A percentile compares a stretch with the other conserved stretches of the same genome.
phyloP scores from a whole-genome alignment of 139 green algal genomes.

The Chlamydomonas sphaeroides region DNA sequence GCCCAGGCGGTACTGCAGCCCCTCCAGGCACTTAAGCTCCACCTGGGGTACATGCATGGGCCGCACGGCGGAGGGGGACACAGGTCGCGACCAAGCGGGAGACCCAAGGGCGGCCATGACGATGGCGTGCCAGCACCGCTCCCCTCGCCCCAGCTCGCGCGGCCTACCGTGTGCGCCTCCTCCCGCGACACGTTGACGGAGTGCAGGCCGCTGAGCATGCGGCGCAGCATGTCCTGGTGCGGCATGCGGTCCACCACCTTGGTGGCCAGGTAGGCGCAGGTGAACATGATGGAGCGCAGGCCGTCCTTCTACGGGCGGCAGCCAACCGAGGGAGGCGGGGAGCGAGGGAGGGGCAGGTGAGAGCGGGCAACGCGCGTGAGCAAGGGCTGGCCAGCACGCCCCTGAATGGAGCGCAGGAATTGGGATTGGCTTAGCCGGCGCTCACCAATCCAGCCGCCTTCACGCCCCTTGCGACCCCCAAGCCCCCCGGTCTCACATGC shows the following conservation, averaged over 20 bases:
- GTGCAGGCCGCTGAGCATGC: constrained; percentile 50
- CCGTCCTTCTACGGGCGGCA: constrained; percentile 48
- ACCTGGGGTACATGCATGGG: constrained; percentile 32
- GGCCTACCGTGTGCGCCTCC: constrained; percentile 40
- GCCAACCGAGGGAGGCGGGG: constrained; percentile 18
- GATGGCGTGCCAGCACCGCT: too few species aligned
- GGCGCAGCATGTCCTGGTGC: constrained; percentile 52
- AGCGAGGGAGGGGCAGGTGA: too few species aligned
- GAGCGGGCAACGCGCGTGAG: too few species aligned
- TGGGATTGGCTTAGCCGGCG: too few species aligned
- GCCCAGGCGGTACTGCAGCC: constrained; percentile 54
- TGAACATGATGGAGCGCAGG: constrained; percentile 58
- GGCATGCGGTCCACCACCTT: constrained; percentile 57
- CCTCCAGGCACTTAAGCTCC: constrained; percentile 57
- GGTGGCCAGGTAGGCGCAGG: constrained; percentile 65
- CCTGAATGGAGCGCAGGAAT: too few species aligned
- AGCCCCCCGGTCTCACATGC: background rate
- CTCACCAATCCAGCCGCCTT: too few species aligned
- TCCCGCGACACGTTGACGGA: constrained; percentile 12
- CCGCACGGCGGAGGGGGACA: background rate
- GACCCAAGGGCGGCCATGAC: background rate
- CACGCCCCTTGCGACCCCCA: too few species aligned
- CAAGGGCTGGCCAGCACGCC: too few species aligned
- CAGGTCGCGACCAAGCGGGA: background rate
- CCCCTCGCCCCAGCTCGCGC: too few species aligned